Conservation (phyloP, 2,329 filamentous ascomycete genomes). For the Penicillium sp. region DNA sequence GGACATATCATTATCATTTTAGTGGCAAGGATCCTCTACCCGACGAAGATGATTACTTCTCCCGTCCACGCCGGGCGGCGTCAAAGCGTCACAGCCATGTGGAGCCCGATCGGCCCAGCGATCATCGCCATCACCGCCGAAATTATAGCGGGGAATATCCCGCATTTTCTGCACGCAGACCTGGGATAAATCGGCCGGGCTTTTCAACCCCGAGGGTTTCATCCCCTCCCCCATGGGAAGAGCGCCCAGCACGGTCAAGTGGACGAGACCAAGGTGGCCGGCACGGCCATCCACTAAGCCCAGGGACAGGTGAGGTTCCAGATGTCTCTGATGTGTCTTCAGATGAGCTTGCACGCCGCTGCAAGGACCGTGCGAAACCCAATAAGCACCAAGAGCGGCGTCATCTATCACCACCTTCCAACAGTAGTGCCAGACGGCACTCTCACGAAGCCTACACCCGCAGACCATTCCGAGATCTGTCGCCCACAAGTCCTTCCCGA, state of each 20-base stretch:
- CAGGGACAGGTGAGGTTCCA: constrained; percentile 19
- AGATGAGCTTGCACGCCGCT: constrained; percentile 21
- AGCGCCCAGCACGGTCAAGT: constrained; percentile 18
- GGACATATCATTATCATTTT: constrained; percentile 29
- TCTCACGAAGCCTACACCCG: constrained; percentile 39
- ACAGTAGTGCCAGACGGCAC: constrained; percentile 31
- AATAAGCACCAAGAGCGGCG: constrained; percentile 18
- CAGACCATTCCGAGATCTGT: constrained; percentile 30
- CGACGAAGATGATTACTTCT: constrained; percentile 26
- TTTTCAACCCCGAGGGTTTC: constrained; percentile 27
- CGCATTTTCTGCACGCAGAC: constrained; percentile 15
- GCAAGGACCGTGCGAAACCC: constrained; percentile 12
- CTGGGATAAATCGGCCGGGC: constrained; percentile 14
- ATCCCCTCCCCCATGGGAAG: constrained; percentile 26
- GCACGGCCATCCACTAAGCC: constrained; percentile 20
- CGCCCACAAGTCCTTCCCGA: constrained; percentile 18
- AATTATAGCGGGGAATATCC: constrained; percentile 25
- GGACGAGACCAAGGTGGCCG: constrained; percentile 23
- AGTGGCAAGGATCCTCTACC: constrained; percentile 32
- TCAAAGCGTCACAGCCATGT: constrained; percentile 19
- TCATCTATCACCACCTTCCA: constrained; percentile 29
- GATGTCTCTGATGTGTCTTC: constrained; percentile 31
- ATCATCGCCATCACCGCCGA: constrained; percentile 23
- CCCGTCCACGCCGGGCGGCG: constrained; percentile 12
- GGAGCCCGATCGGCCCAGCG: constrained; percentile 21